Percentiles rank a stretch among this genome's conserved stretches.
phyloP scores from a whole-genome alignment of 441 rosid genomes.

The Syzygium syzygioides region DNA sequence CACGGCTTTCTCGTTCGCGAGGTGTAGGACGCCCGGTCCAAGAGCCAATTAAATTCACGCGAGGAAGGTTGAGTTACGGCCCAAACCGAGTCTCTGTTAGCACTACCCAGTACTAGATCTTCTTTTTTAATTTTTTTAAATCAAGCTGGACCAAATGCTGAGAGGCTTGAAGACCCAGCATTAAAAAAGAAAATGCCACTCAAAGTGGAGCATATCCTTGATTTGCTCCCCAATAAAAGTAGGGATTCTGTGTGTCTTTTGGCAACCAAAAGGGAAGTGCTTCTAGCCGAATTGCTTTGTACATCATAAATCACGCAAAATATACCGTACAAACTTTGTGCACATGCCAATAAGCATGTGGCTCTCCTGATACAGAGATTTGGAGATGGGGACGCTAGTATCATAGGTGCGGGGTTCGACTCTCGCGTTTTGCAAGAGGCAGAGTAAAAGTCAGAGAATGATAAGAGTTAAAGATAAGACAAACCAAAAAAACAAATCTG shows the following conservation, averaged over 20 bases:
- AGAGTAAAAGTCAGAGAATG: too few relatives aligned
- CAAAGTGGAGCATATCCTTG: background rate
- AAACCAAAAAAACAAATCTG: background rate
- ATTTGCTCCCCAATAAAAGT: background rate
- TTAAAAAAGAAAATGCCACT: background rate
- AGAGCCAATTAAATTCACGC: background rate
- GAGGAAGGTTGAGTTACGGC: background rate
- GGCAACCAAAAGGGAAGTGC: background rate
- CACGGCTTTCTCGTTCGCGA: background rate
- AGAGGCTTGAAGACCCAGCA: background rate
- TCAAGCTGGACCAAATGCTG: background rate
- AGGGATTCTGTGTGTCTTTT: background rate
- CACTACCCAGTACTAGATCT: background rate
- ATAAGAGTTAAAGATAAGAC: too few relatives aligned
- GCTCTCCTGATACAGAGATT: too few relatives aligned
- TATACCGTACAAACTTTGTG: background rate
- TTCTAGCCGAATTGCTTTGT: background rate
- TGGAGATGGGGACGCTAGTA: too few relatives aligned
- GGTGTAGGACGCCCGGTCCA: background rate
- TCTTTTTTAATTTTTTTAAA: background rate
- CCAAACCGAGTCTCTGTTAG: background rate
- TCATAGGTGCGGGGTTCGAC: too few relatives aligned
- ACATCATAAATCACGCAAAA: background rate
- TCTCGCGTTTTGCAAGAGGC: too few relatives aligned
- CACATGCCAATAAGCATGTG: too few relatives aligned